phyloP scores from a whole-genome alignment of 2,329 filamentous ascomycete species.

The Claviceps quebecensis region DNA sequence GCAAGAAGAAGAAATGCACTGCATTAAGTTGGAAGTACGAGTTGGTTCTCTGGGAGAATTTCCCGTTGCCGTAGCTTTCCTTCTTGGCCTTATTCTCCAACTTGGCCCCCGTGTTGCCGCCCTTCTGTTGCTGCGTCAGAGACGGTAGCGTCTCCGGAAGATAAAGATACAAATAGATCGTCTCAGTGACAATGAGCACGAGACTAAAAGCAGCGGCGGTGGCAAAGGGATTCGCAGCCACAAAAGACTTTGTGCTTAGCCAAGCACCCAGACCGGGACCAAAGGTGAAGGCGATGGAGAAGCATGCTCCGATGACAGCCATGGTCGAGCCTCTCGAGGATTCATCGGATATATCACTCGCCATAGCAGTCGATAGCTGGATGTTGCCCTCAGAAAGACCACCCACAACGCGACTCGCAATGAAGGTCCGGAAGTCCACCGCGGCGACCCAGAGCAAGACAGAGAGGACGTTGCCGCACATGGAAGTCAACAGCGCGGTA shows the following conservation, averaged over 20 bases:
- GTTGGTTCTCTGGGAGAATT: constrained; percentile 50
- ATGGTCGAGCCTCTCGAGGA: constrained; percentile 77
- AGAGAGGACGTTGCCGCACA: constrained; percentile 84
- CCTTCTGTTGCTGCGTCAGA: constrained; percentile 25
- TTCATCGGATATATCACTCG: constrained; percentile 87
- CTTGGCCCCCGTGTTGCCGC: constrained; percentile 15
- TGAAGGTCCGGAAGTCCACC: constrained; percentile 87
- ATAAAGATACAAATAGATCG: constrained; percentile 67
- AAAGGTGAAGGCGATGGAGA: constrained; percentile 94
- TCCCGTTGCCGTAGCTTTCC: constrained; percentile 4
- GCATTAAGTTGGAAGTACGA: constrained; percentile 70
- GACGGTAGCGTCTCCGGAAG: constrained; percentile 78
- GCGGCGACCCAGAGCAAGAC: constrained; percentile 91
- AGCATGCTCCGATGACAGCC: constrained; percentile 91
- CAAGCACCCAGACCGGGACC: constrained; percentile 85
- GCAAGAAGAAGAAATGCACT: constrained; percentile 78
- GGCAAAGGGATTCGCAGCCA: constrained; percentile 85
- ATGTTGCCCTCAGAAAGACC: constrained; percentile 94
- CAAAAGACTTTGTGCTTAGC: constrained; percentile 60
- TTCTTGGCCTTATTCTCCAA: constrained; percentile 1
- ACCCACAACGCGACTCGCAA: constrained; percentile 83
- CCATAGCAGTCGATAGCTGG: constrained; percentile 89
- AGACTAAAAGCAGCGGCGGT: constrained; percentile 82
- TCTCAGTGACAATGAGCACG: constrained; percentile 73
- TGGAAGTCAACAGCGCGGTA: constrained; percentile 75